These are phyloP conservation scores for Citrullus amarus DNA, from an alignment of 306 rosid species.

Conservation along the genomic window DNA sequence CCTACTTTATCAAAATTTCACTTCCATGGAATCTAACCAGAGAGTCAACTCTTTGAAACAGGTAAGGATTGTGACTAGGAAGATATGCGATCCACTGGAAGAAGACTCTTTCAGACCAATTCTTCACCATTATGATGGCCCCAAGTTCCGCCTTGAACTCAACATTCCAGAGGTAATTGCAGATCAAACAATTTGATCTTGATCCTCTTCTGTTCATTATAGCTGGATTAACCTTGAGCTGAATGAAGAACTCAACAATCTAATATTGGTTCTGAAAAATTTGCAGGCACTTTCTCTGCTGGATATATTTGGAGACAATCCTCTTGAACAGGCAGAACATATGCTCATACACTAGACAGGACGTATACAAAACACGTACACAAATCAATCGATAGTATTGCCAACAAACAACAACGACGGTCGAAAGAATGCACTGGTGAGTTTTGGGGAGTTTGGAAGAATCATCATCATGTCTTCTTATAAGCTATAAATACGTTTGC, in stretches of 20 bases:
- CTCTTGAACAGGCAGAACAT: slow-evolving; percentile 15
- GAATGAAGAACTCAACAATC: background rate
- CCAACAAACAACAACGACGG: background rate
- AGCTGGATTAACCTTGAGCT: background rate
- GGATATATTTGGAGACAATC: slow-evolving; percentile 64
- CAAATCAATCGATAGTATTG: background rate
- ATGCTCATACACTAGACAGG: background rate
- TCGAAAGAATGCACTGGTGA: background rate
- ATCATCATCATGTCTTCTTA: background rate
- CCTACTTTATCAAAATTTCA: background rate
- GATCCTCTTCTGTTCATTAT: background rate
- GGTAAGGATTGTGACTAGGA: slow-evolving; percentile 73
- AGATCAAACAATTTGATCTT: background rate
- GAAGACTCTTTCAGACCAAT: slow-evolving; percentile 96
- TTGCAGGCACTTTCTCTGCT: slow-evolving; percentile 81
- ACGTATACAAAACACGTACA: background rate
- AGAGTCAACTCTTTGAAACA: slow-evolving; percentile 2
- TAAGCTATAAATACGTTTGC: background rate
- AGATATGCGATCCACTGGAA: slow-evolving; percentile 75
- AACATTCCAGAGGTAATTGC: slow-evolving; percentile 62
- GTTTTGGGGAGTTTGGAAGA: background rate
- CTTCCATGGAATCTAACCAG: background rate
- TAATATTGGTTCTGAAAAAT: background rate
- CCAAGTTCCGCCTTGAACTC: slow-evolving; percentile 85
- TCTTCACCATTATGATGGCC: slow-evolving; percentile 94